Evolutionary conservation across 106 monocot genomes (phyloP), one percentile per base, ranked within the genome.

Genomic region (Xerophyta viscosa): DNA sequence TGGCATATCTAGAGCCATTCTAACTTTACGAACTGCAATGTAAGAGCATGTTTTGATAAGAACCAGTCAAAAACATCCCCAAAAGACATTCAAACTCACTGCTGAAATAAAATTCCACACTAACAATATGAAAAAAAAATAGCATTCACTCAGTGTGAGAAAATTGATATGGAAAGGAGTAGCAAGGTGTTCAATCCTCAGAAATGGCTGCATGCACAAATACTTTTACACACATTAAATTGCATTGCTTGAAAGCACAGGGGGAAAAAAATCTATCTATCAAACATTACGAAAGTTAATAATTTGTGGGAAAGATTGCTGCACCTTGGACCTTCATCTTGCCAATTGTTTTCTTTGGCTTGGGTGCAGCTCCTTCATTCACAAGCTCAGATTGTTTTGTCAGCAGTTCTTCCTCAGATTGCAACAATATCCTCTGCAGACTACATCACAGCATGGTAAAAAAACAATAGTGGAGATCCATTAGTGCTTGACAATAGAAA

Each of bases 241-340:
- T 39, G 6, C 39, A 39, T 2, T 39, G 39, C 39, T n/a, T n/a
- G n/a, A n/a, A n/a, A n/a, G 15, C 39, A 39, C 15, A 39, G 10
- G 1, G 3, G 39, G 39, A 54, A 20, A 23, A 37, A 26, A 44
- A 48, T n/a, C n/a, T n/a, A n/a, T n/a, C n/a, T n/a, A n/a, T n/a
- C n/a, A n/a, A n/a, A n/a, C n/a, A n/a, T n/a, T n/a, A n/a, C n/a
- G n/a, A n/a, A n/a, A n/a, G n/a, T n/a, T n/a, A n/a, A n/a, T n/a
- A n/a, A n/a, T n/a, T n/a, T n/a, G n/a, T n/a, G n/a, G n/a, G n/a
- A n/a, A 18, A 36, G 19, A 60, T 13, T 4, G 13, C 0, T 31
- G 44, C 30, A 98, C 96, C 86, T 86, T 98, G 89, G 24, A 98
- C 82, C 66, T 98, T 90, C 75, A 98, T 74, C 63, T 86, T 89